Base-by-base conservation (phyloP, 164 flowering plant species). In the Magnolia sinica region DNA sequence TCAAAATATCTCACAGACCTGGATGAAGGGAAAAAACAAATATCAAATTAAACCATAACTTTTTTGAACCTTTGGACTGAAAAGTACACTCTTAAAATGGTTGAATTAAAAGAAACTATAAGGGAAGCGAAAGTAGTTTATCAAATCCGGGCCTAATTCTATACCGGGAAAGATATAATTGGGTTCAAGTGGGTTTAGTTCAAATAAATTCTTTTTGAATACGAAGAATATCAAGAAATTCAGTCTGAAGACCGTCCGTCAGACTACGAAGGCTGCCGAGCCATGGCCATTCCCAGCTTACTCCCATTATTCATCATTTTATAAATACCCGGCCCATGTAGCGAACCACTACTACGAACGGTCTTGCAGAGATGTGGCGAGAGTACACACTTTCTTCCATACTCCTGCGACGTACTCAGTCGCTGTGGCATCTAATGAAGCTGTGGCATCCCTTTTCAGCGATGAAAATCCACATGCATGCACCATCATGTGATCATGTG, bases 401-500 rank as follows among this genome's bases (percentile, higher is more conserved):
- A 91, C 97, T 18, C 97, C 97, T 2, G 76, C 96, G 0, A 80
- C 85, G 50, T 92, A 92, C 73, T 87, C 93, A 0, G 82, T 86
- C 19, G 92, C 93, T 1, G 88, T 91, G 29, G 92, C 92, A 1
- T 90, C 93, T 0, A 95, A 92, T 73, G 93, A 92, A 80, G 88
- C 90, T 50, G 87, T 86, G 16, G 93, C 95, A 72, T 91, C 97
- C 0, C 84, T 92, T 11, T 92, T 92, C 79, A 91, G 97, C 29
- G 95, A 92, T 70, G 97, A 92, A 5, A 92, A 92, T 73, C 93
- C 92, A 0, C 95, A 91, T 77, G 97, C 97, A 73, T 91, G 95
- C 75, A 14, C 87, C 8, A 78, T 92, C 8, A 92, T 92, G 97
- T 92, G 79, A 88, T 52, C 6, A 3, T 37, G 45, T 37, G 45